A percentile compares a stretch with the other conserved stretches of the same genome.
These are phyloP conservation scores for Xylaria digitata DNA, from an alignment of 2,329 filamentous ascomycete species.

Conservation along the genomic window DNA sequence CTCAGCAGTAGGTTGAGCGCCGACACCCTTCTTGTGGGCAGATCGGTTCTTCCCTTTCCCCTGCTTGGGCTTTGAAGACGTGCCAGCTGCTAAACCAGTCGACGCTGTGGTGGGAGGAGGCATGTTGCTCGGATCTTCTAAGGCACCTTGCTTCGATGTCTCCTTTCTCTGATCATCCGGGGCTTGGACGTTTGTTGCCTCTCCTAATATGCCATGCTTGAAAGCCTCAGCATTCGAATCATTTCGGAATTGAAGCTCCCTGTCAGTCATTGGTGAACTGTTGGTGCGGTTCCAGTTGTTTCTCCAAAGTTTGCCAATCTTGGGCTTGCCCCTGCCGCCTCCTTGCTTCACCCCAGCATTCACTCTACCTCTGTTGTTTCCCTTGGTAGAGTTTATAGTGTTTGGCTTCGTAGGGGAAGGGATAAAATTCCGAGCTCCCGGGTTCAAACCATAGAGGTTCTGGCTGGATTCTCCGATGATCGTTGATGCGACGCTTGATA, in stretches of 20 bases:
- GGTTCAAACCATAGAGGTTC: slow-evolving; percentile 32
- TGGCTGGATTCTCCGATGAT: background rate
- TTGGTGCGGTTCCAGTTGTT: background rate
- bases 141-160: background rate
- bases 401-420: slow-evolving; percentile 6
- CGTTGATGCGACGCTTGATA: slow-evolving; percentile 17
- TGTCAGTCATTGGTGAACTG: background rate
- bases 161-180: background rate
- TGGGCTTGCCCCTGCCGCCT: slow-evolving; percentile 20
- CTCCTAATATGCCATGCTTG: background rate
- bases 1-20: background rate
- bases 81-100: background rate
- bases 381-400: background rate
- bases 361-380: background rate
- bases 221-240: background rate
- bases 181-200: background rate
- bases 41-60: slow-evolving; percentile 4
- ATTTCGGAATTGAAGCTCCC: background rate
- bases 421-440: slow-evolving; percentile 37
- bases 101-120: background rate
- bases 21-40: slow-evolving; percentile 8
- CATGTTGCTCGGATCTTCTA: background rate
- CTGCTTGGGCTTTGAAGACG: slow-evolving; percentile 5
- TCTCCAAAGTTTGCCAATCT: slow-evolving; percentile 13
- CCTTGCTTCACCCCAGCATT: background rate